Percentiles rank a stretch among this genome's conserved stretches.
Evolutionary conservation across 306 rosid species (phyloP).

Genomic region (Cucumis sativus): DNA sequence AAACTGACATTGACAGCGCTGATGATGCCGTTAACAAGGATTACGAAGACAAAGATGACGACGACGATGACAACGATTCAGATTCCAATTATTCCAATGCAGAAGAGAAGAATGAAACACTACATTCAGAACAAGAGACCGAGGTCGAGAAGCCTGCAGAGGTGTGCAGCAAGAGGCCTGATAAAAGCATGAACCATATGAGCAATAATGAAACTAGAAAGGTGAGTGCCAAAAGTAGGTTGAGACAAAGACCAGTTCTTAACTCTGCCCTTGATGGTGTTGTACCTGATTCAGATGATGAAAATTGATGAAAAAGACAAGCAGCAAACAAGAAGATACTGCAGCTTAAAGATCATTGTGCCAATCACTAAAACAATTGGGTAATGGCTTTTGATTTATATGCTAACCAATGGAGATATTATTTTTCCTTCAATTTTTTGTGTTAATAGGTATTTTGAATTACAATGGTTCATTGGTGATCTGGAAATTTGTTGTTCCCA

Average conservation of each 20-base stretch:
- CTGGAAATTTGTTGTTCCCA: background rate
- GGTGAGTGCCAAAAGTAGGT: slow-evolving; percentile 41
- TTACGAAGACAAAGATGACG: background rate
- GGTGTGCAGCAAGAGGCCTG: slow-evolving; percentile 2
- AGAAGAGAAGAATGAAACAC: slow-evolving; percentile 16
- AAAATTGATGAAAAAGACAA: background rate
- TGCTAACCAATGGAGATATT: background rate
- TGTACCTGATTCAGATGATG: slow-evolving; percentile 34
- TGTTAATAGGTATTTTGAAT: slow-evolving; percentile 8
- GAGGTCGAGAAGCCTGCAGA: background rate
- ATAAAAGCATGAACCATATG: slow-evolving; percentile 27
- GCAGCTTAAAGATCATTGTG: background rate
- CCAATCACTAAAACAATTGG: background rate
- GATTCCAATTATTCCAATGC: slow-evolving; percentile 5
- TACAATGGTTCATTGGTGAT: background rate
- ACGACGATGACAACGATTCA: slow-evolving; percentile 5
- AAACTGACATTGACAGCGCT: slow-evolving; percentile 16
- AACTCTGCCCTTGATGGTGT: slow-evolving; percentile 51
- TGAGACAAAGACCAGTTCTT: slow-evolving; percentile 69
- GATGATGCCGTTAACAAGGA: background rate
- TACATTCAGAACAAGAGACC: background rate
- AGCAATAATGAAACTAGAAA: slow-evolving; percentile 29
- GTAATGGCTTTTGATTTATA: background rate
- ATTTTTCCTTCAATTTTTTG: background rate
- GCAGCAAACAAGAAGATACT: background rate